These are phyloP conservation scores for Martensiomyces pterosporus DNA, from an alignment of 192 early-diverging fungal genomes.

Conservation along the genomic window DNA sequence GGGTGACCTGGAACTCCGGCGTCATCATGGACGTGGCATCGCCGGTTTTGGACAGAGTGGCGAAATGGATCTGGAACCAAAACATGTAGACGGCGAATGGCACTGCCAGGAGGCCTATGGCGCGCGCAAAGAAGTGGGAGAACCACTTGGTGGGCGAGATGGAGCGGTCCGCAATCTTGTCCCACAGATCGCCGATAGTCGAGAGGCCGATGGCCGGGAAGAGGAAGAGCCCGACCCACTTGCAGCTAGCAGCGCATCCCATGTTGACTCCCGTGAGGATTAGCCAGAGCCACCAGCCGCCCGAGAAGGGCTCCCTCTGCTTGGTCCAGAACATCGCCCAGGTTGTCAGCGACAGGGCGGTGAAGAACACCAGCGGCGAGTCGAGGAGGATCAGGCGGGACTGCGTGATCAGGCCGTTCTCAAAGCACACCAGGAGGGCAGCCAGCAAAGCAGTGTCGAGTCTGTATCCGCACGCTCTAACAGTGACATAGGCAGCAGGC, in stretches of 20 bases:
- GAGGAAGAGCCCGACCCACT: constrained; percentile 94
- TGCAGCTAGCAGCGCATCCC: constrained; percentile 73
- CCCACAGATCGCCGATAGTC: constrained; percentile 83
- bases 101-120: constrained; percentile 75
- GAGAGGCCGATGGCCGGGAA: constrained; percentile 83
- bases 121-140: constrained; percentile 78
- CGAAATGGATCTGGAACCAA: constrained; percentile 91
- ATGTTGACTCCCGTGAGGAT: constrained; percentile 76
- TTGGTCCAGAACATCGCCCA: constrained; percentile 89
- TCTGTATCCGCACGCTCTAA: constrained; percentile 74
- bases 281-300: constrained; percentile 90
- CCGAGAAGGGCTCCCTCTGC: constrained; percentile 63
- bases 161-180: constrained; percentile 69
- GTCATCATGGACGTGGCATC: constrained; percentile 91
- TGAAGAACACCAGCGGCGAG: constrained; percentile 87
- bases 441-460: constrained; percentile 69
- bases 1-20: constrained; percentile 81
- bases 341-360: constrained; percentile 66
- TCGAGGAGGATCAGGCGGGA: constrained; percentile 91
- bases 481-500: constrained; percentile 76
- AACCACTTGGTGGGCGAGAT: constrained; percentile 51
- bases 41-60: constrained; percentile 65
- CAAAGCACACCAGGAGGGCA: constrained; percentile 78
- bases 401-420: constrained; percentile 89
- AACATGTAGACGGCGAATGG: constrained; percentile 78